A percentile compares a stretch with the other conserved stretches of the same genome.
These are phyloP conservation scores for Rubroshorea leprosula DNA, from an alignment of 345 rosid species.

Conservation along the genomic window DNA sequence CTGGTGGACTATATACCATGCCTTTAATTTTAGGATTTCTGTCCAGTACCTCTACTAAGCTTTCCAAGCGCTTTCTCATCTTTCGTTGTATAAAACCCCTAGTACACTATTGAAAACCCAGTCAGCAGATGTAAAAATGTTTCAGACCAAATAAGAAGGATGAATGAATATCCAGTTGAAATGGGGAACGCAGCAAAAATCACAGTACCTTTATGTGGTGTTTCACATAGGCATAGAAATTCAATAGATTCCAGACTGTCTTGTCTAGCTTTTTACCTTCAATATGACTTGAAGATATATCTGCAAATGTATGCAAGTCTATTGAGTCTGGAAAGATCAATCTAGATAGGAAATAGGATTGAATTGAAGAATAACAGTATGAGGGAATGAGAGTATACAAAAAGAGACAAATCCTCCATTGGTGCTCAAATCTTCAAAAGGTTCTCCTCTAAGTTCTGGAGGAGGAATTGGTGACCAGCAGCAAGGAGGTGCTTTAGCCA, in stretches of 20 bases:
- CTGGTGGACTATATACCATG: background rate
- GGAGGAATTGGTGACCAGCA: conserved; percentile 92
- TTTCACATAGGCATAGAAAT: conserved; percentile 74
- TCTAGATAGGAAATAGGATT: background rate
- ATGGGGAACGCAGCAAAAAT: background rate
- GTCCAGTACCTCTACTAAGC: conserved; percentile 64
- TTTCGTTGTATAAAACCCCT: conserved; percentile 82
- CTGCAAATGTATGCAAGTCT: conserved; percentile 27
- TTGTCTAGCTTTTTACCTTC: conserved; percentile 69
- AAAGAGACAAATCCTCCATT: conserved; percentile 83
- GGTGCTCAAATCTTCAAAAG: conserved; percentile 69
- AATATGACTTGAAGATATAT: conserved; percentile 56
- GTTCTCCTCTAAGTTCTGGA: conserved; percentile 73
- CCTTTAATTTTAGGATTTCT: conserved; percentile 9
- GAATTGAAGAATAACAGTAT: conserved; percentile 2
- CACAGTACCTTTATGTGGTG: conserved; percentile 69
- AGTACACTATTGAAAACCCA: conserved; percentile 45
- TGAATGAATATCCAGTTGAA: background rate
- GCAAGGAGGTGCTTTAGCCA: conserved; percentile 77
- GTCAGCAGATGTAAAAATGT: conserved; percentile 15
- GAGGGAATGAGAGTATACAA: conserved; percentile 33
- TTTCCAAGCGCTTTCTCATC: conserved; percentile 66
- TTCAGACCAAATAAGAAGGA: background rate
- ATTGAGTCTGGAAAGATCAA: conserved; percentile 6
- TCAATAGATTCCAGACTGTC: conserved; percentile 70